Conservation (phyloP, 805 yeast genomes). For the Sungouiozyma ichnusensis region DNA sequence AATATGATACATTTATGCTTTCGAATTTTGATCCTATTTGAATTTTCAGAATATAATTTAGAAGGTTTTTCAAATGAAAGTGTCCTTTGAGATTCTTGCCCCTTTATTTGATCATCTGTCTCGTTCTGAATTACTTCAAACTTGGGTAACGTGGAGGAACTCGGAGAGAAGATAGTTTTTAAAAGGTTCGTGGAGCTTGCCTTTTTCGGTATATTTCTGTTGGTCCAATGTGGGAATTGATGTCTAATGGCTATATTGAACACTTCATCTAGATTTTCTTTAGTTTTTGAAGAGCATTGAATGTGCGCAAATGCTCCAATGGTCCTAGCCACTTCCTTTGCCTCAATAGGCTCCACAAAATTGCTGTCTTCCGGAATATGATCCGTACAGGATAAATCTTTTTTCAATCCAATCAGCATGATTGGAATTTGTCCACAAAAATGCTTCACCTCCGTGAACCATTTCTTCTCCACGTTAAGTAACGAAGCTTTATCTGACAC, state of each 20-base stretch:
- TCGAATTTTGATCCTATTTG: slow-evolving; percentile 3
- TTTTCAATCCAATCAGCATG: slow-evolving; percentile 71
- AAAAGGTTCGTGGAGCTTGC: neutral
- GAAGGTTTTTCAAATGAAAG: neutral
- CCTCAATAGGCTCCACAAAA: slow-evolving; percentile 38
- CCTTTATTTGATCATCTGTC: neutral
- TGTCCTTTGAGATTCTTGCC: neutral
- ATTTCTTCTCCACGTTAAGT: slow-evolving; percentile 63
- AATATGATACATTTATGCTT: slow-evolving; percentile 7
- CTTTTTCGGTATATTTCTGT: neutral
- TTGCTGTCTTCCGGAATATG: slow-evolving; percentile 40
- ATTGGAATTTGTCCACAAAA: slow-evolving; percentile 76
- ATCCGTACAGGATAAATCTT: slow-evolving; percentile 39
- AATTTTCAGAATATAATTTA: neutral
- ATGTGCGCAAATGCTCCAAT: slow-evolving; percentile 64
- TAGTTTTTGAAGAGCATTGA: slow-evolving; percentile 69
- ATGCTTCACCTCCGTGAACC: slow-evolving; percentile 82
- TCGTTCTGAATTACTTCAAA: neutral
- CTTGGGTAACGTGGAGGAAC: neutral
- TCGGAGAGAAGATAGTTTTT: neutral
- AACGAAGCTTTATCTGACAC: slow-evolving; percentile 53
- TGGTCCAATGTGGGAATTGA: neutral
- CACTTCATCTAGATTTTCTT: slow-evolving; percentile 54
- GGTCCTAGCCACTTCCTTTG: slow-evolving; percentile 43
- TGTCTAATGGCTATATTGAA: slow-evolving; percentile 45